A percentile compares a stretch with the other conserved stretches of the same genome.
Conservation (phyloP, 2,329 filamentous ascomycete genomes). For the Plectosphaerella cucumerina region DNA sequence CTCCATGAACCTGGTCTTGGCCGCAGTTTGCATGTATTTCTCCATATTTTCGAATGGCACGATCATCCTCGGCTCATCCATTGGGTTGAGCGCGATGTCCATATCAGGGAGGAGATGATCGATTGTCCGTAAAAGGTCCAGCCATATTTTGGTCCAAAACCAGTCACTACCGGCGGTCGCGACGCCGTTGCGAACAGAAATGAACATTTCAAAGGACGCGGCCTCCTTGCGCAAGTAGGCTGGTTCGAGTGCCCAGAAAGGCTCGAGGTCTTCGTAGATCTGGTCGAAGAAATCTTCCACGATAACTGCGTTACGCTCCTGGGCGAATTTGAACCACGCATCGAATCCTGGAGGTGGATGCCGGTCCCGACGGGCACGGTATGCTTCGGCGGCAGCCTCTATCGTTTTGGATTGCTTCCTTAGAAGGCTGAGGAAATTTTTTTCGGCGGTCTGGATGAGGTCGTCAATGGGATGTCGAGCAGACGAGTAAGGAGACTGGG, state of each 20-base stretch:
- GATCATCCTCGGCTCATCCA: slow-evolving; percentile 63
- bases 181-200: slow-evolving; percentile 49
- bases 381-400: slow-evolving; percentile 37
- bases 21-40: slow-evolving; percentile 47
- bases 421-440: slow-evolving; percentile 31
- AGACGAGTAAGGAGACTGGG: no score
- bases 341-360: slow-evolving; percentile 47
- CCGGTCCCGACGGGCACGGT: slow-evolving; percentile 39
- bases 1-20: slow-evolving; percentile 38
- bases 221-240: slow-evolving; percentile 46
- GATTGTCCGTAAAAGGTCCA: slow-evolving; percentile 48
- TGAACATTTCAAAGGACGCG: slow-evolving; percentile 54
- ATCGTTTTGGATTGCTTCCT: slow-evolving; percentile 37
- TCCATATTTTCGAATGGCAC: slow-evolving; percentile 60
- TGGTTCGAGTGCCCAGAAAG: slow-evolving; percentile 52
- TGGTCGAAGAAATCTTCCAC: slow-evolving; percentile 49
- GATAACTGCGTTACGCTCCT: slow-evolving; percentile 34
- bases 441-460: slow-evolving; percentile 34
- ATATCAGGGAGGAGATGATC: slow-evolving; percentile 58
- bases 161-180: slow-evolving; percentile 48
- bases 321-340: slow-evolving; percentile 41
- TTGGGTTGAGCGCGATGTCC: slow-evolving; percentile 62
- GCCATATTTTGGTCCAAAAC: slow-evolving; percentile 56
- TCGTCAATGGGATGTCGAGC: slow-evolving; percentile 38
- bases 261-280: slow-evolving; percentile 46